These are phyloP conservation scores for Aspergillus melleus DNA, from an alignment of 2,329 filamentous ascomycete genomes.

Conservation along the genomic window DNA sequence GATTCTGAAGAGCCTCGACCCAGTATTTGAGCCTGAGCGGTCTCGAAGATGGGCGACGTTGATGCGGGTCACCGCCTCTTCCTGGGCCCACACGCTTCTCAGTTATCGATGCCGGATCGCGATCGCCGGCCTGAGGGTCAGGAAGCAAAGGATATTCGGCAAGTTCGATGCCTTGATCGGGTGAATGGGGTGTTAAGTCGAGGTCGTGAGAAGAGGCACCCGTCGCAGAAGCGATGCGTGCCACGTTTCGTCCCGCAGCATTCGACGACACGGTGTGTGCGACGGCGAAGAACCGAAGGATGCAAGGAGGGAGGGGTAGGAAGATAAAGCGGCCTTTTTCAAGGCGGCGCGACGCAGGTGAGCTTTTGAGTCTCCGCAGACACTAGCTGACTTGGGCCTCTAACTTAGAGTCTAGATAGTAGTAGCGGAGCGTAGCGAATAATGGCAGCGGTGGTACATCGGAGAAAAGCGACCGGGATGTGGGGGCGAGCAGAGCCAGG, in stretches of 20 bases:
- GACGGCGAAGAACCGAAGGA: slow-evolving; percentile 4
- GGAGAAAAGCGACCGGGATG: background rate
- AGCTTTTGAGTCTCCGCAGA: background rate
- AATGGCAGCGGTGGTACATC: background rate
- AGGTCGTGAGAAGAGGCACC: slow-evolving; percentile 20
- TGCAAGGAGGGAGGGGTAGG: slow-evolving; percentile 3
- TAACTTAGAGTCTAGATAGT: background rate
- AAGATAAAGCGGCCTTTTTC: background rate
- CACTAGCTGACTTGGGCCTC: background rate
- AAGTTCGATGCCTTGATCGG: slow-evolving; percentile 35
- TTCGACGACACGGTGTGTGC: slow-evolving; percentile 29
- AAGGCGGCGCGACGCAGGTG: background rate
- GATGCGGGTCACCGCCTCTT: background rate
- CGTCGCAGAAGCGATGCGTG: slow-evolving; percentile 29
- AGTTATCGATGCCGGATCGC: background rate
- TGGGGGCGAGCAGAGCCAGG: background rate
- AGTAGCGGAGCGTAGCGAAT: background rate
- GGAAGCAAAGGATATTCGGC: slow-evolving; percentile 22
- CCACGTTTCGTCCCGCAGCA: slow-evolving; percentile 24
- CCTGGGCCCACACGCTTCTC: background rate
- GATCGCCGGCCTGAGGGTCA: slow-evolving; percentile 2
- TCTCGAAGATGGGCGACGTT: slow-evolving; percentile 4
- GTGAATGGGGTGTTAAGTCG: slow-evolving; percentile 16
- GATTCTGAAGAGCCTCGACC: slow-evolving; percentile 34
- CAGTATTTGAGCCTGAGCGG: slow-evolving; percentile 31